These are phyloP conservation scores for Gigaspora rosea DNA, from an alignment of 192 early-diverging fungal species.

Conservation along the genomic window DNA sequence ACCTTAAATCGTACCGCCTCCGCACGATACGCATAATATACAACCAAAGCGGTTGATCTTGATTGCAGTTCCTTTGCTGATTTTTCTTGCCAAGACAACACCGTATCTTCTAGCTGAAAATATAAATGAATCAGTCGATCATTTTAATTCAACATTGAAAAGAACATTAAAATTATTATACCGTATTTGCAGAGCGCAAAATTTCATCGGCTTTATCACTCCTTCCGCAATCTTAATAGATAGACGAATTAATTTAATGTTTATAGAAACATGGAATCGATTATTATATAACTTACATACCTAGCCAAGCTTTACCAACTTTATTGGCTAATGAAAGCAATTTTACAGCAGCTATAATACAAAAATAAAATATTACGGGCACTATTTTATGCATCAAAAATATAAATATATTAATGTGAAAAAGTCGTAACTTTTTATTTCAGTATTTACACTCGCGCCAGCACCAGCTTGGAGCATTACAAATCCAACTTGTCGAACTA, in stretches of 20 bases:
- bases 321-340: constrained; percentile 21
- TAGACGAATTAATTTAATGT: background rate
- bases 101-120: constrained; percentile 18
- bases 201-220: constrained; percentile 32
- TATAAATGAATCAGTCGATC: background rate
- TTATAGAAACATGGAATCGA: background rate
- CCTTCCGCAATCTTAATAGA: constrained; percentile 25
- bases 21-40: constrained; percentile 30
- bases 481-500: constrained; percentile 29
- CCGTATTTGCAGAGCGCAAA: constrained; percentile 16
- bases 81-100: constrained; percentile 19
- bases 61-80: background rate
- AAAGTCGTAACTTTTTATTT: constrained; percentile 14
- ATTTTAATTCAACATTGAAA: background rate
- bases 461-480: constrained; percentile 16
- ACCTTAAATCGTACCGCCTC: constrained; percentile 10
- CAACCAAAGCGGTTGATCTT: constrained; percentile 14
- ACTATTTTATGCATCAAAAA: background rate
- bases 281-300: background rate
- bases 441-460: background rate
- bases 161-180: background rate
- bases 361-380: background rate
- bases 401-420: background rate
- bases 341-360: constrained; percentile 11
- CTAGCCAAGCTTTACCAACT: constrained; percentile 32